phyloP scores from a whole-genome alignment of 805 yeast genomes.

The Saturnispora serradocipensis region DNA sequence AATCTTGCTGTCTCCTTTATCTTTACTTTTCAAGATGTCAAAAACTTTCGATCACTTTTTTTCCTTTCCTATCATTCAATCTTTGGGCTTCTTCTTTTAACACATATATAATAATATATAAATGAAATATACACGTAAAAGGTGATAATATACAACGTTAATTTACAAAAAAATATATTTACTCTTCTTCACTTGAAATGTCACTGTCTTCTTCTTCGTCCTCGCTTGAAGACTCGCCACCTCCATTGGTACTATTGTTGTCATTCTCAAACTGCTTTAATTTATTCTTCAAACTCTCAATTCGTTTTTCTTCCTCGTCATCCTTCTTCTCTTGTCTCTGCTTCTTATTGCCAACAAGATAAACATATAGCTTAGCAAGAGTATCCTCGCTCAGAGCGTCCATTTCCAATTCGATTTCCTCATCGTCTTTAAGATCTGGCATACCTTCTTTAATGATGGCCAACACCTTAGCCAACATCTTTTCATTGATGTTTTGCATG shows the following conservation, averaged over 20 bases:
- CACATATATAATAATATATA: slow-evolving; percentile 4
- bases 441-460: slow-evolving; percentile 74
- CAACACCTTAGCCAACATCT: slow-evolving; percentile 73
- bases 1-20: too few relatives aligned
- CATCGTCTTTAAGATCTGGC: slow-evolving; percentile 64
- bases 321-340: slow-evolving; percentile 31
- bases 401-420: slow-evolving; percentile 94
- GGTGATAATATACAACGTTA: slow-evolving; percentile 6
- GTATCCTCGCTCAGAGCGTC: slow-evolving; percentile 84
- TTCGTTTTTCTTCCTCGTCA: slow-evolving; percentile 60
- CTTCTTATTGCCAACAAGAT: slow-evolving; percentile 48
- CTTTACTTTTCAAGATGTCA: too few relatives aligned
- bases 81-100: not conserved
- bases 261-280: slow-evolving; percentile 59
- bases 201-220: slow-evolving; percentile 41
- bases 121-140: not conserved
- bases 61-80: not conserved
- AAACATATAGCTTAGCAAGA: slow-evolving; percentile 72
- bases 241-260: slow-evolving; percentile 33
- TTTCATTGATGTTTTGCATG: slow-evolving; percentile 66
- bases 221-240: slow-evolving; percentile 56
- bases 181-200: slow-evolving; percentile 25
- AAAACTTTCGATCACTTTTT: not conserved
- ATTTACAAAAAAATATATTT: slow-evolving; percentile 8
- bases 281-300: slow-evolving; percentile 64